Conservation (phyloP, 345 rosid genomes). For the Lumnitzera littorea region DNA sequence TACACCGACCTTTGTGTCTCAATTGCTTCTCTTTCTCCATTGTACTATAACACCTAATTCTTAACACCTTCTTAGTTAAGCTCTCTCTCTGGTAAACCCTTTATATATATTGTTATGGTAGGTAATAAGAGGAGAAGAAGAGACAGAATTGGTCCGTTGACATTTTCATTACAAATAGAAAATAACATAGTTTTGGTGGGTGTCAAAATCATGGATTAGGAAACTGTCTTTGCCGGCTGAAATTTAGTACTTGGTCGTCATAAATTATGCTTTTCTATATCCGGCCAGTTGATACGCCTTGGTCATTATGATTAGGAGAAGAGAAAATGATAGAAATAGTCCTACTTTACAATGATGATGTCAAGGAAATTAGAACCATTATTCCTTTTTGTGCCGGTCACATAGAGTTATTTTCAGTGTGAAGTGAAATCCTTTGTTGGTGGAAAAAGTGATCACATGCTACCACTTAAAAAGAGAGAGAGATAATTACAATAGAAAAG, state of each 20-base stretch:
- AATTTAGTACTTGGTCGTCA: neutral
- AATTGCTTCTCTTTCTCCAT: constrained; percentile 8
- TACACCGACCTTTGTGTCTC: neutral
- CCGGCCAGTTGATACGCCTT: too few species aligned
- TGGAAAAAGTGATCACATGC: too few species aligned
- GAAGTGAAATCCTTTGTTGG: too few species aligned
- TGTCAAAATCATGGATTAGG: neutral
- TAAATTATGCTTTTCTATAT: neutral
- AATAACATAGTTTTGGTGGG: neutral
- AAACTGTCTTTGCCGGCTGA: constrained; percentile 11
- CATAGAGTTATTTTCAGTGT: too few species aligned
- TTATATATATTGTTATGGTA: neutral
- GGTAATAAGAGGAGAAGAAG: neutral
- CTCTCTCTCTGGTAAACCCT: neutral
- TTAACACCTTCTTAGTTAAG: neutral
- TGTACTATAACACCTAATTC: neutral
- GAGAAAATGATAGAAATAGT: too few species aligned
- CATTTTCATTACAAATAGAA: constrained; percentile 5
- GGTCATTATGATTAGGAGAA: too few species aligned
- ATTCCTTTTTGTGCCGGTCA: too few species aligned
- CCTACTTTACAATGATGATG: too few species aligned
- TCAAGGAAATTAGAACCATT: too few species aligned
- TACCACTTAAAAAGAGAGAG: too few species aligned
- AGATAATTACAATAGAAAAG: too few species aligned
- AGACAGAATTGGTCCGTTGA: constrained; percentile 8